Percentiles rank a stretch among this genome's conserved stretches.
phyloP scores from a whole-genome alignment of 2,329 filamentous ascomycete species.

The Neofusicoccum kwambonambiense region DNA sequence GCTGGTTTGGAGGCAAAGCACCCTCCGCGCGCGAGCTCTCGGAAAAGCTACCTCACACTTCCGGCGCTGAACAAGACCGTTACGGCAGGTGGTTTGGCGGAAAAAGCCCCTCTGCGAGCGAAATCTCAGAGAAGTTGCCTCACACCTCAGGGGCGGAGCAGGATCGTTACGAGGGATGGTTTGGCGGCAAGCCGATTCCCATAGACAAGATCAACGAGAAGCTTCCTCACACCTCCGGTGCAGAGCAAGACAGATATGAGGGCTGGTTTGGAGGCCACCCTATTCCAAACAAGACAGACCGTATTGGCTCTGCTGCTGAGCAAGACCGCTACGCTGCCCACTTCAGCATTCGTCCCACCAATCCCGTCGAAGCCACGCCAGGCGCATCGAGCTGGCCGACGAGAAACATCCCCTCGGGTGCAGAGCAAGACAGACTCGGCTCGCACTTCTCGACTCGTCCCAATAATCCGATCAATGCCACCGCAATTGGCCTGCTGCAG shows the following conservation, averaged over 20 bases:
- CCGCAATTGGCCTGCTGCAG: conserved; percentile 51
- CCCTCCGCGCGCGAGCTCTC: conserved; percentile 2
- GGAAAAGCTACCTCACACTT: background rate
- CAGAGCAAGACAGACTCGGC: conserved; percentile 17
- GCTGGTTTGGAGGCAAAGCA: conserved; percentile 10
- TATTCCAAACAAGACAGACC: background rate
- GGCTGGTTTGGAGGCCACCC: too few species aligned
- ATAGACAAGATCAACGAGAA: background rate
- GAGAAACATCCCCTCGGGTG: conserved; percentile 4
- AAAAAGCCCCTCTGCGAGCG: background rate
- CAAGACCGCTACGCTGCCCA: conserved; percentile 17
- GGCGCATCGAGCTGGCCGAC: background rate
- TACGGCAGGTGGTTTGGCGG: conserved; percentile 15
- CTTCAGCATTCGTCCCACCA: background rate
- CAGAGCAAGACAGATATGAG: background rate
- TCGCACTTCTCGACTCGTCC: conserved; percentile 16
- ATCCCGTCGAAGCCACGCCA: conserved; percentile 4
- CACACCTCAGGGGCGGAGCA: conserved; percentile 13
- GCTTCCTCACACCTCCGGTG: conserved; percentile 5
- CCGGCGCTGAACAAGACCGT: conserved; percentile 8
- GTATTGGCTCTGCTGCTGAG: conserved; percentile 9
- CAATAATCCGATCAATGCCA: conserved; percentile 4
- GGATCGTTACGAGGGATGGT: conserved; percentile 7
- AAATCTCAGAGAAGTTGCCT: background rate
- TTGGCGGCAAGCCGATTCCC: conserved; percentile 2